Base-by-base conservation (phyloP, 441 rosid species). In the Brassica balearica region DNA sequence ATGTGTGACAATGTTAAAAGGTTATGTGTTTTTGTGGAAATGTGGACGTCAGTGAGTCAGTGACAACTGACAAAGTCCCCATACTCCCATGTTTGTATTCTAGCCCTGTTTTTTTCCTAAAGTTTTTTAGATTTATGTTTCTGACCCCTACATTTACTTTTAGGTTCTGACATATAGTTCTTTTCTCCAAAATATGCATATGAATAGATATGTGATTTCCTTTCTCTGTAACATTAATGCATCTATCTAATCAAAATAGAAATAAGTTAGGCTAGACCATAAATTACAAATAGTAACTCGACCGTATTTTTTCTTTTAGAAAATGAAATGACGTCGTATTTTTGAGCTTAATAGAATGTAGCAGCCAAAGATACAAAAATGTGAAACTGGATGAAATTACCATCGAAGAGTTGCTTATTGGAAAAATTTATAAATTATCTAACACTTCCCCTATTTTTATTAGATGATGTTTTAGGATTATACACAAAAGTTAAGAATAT, bases 31-130 rank as follows among this genome's bases (percentile, higher is more conserved):
- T 56, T 29, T 60, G 74, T 73, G 25, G 19, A 71, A 65, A 17
- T 23, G 56, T 65, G 67, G 32, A 55, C 76, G 69, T 69, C 80
- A 76, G 74, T 34, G 79, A 61, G 63, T 77, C 70, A 61, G 66
- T 77, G 73, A 67, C 73, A 67, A 36, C 51, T 68, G 78, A 73
- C 78, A 73, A 69, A 68, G 66, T 68, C 78, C 78, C 74, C 63
- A 78, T 67, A 68, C 60, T 68, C 78, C 74, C 63, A 78, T 67
- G 73, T 53, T 62, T 62, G 71, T 36, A 19, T 68, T 61, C 46
- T 78, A 67, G 68, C 71, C 51, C 46, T 66, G 63, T 62, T 72
- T 20, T 72, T 63, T 55, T 3, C 78, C 73, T 66, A 6, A 12
- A 38, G 29, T 19, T 65, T 58, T n/a, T 46, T 23, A 59, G 69